Evolutionary conservation across 192 early-diverging fungal genomes (phyloP).

Genomic region (Podila clonocystis): DNA sequence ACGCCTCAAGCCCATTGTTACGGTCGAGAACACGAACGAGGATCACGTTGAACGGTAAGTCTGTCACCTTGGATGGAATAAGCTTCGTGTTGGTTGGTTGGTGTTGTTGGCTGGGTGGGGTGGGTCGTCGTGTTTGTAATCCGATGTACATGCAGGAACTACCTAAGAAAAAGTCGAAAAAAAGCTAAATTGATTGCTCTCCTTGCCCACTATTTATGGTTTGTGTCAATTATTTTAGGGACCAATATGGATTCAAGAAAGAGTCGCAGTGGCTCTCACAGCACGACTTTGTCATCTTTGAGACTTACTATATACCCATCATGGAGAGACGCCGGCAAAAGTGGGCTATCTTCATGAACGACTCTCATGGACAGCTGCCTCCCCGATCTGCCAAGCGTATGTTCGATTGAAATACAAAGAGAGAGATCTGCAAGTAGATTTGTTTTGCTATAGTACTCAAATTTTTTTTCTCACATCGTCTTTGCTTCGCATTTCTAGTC

Average conservation of each 20-base stretch:
- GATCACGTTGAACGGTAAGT: conserved; percentile 48
- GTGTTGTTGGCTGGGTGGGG: neutral
- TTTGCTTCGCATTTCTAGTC: conserved; percentile 41
- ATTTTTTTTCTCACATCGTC: conserved; percentile 3
- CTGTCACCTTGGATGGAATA: neutral
- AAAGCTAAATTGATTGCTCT: conserved; percentile 10
- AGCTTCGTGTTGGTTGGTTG: neutral
- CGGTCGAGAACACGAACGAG: conserved; percentile 29
- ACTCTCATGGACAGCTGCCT: conserved; percentile 55
- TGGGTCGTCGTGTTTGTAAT: neutral
- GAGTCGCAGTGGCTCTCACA: conserved; percentile 59
- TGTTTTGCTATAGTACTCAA: neutral
- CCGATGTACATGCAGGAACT: neutral
- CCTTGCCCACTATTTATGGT: neutral
- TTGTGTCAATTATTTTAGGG: conserved; percentile 47
- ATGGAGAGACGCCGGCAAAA: conserved; percentile 56
- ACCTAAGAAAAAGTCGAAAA: neutral
- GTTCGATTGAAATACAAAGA: neutral
- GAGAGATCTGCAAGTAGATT: neutral
- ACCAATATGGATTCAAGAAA: conserved; percentile 68
- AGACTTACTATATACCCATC: conserved; percentile 58
- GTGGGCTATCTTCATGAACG: conserved; percentile 60
- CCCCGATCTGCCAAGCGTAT: conserved; percentile 56
- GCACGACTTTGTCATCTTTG: conserved; percentile 60
- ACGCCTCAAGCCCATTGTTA: conserved; percentile 35